Evolutionary conservation across 495 filamentous ascomycete species (phyloP), one percentile per base, ranked within the genome.

Genomic region (Terfezia claveryi): DNA sequence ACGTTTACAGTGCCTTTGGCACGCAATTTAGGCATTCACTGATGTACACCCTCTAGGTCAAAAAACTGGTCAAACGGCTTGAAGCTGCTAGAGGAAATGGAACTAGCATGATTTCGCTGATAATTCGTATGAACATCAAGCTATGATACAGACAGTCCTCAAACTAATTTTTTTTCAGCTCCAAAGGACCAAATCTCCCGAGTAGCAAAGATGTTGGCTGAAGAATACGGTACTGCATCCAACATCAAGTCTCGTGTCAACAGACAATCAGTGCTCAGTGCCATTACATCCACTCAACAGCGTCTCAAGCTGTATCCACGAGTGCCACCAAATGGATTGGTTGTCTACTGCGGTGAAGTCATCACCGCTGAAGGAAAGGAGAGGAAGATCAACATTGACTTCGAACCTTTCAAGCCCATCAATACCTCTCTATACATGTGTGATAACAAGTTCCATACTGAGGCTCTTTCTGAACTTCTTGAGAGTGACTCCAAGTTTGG

Each of bases 241-340:
- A 98, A 98, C 69, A 98, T 98, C 72, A 98, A 98, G 70, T 98
- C 91, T 38, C 88, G 91, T 64, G 91, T 98, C 71, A 98, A 98
- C 68, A 83, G 91, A 64, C 84, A 94, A 59, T 98, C 91, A 23
- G 91, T 98, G 41, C 74, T 98, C 46, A 94, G 88, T 9, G 91
- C 91, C 64, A 98, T 98, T 68, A 98, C 91, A 11, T 96, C 92
- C 46, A 98, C 91, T 58, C 91, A 98, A 72, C 91, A 98, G 74
- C 81, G 89, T 68, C 80, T 98, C 54, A 98, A 98, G 74, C 76
- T 98, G 23, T 98, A 98, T 74, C 92, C 85, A 71, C 95, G 94
- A 70, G 91, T 96, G 50, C 91, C 91, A 49, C 83, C 92, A 8
- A 98, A 98, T 72, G 91, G 91, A 55, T 73, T 98, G 52, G 91